phyloP scores from a whole-genome alignment of 345 rosid species.

The Aegle marmelos region DNA sequence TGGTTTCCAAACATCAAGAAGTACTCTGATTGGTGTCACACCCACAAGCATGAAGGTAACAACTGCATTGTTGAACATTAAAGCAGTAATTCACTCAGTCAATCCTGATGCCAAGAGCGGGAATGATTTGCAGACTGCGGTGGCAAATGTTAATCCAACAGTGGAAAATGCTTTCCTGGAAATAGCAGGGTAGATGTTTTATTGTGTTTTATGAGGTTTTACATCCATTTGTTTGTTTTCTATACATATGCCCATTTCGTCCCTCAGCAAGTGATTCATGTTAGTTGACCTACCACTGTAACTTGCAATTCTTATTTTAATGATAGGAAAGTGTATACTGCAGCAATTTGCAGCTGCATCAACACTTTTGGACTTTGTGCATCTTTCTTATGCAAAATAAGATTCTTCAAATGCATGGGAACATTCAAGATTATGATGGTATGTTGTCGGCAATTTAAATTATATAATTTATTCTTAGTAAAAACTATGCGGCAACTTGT shows the following conservation, averaged over 20 bases:
- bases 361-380: conserved; percentile 1
- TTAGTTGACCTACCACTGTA: background rate
- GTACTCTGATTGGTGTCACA: background rate
- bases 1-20: background rate
- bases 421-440: background rate
- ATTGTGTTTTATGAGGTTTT: too few species aligned
- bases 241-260: background rate
- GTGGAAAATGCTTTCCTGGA: background rate
- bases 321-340: conserved; percentile 10
- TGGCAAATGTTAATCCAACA: background rate
- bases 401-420: conserved; percentile 11
- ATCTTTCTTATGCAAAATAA: background rate
- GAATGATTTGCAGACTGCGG: background rate
- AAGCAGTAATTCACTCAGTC: background rate
- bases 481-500: conserved; percentile 3
- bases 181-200: too few species aligned
- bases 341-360: conserved; percentile 3
- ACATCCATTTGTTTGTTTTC: background rate
- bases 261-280: background rate
- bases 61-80: background rate
- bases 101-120: background rate
- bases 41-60: background rate
- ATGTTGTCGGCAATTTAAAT: too few species aligned
- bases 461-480: background rate
- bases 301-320: background rate